A percentile compares a stretch with the other conserved stretches of the same genome.
Conservation (phyloP, 148 eudicot species). For the Diospyros kaki region DNA sequence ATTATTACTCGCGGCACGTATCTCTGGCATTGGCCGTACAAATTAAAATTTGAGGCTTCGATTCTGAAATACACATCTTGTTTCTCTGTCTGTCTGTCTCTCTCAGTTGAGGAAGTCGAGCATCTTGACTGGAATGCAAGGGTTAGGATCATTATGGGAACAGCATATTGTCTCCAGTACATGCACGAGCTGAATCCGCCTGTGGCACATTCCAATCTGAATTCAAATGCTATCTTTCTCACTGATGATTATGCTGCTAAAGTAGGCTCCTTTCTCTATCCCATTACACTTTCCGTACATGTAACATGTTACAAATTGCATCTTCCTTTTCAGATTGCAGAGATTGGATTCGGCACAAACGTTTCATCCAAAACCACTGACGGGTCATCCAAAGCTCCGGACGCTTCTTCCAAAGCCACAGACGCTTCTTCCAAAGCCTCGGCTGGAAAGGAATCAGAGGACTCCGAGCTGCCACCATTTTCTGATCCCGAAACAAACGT, state of each 20-base stretch:
- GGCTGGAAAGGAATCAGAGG: conserved; percentile 33
- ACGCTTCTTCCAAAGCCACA: conserved; percentile 26
- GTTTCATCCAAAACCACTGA: conserved; percentile 22
- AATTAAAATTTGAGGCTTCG: neutral
- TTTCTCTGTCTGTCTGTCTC: conserved; percentile 8
- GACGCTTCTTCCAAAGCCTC: conserved; percentile 24
- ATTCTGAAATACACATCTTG: neutral
- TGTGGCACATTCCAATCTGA: conserved; percentile 47
- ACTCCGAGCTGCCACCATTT: conserved; percentile 28
- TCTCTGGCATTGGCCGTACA: neutral
- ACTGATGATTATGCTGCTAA: conserved; percentile 98
- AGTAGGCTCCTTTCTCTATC: conserved; percentile 35
- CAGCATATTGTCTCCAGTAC: conserved; percentile 82
- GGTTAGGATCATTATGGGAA: conserved; percentile 83
- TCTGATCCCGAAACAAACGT: conserved; percentile 56
- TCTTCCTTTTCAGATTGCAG: conserved; percentile 53
- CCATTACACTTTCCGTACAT: neutral
- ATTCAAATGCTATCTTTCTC: conserved; percentile 46
- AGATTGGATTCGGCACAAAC: conserved; percentile 44
- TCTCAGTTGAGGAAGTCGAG: conserved; percentile 73
- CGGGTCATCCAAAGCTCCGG: conserved; percentile 13
- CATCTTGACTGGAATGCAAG: conserved; percentile 90
- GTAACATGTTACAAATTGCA: neutral
- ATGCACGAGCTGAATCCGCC: conserved; percentile 86
- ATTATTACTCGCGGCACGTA: conserved; percentile 5